These are phyloP conservation scores for Gastrolobium villosum DNA, from an alignment of 306 rosid genomes.

Conservation along the genomic window DNA sequence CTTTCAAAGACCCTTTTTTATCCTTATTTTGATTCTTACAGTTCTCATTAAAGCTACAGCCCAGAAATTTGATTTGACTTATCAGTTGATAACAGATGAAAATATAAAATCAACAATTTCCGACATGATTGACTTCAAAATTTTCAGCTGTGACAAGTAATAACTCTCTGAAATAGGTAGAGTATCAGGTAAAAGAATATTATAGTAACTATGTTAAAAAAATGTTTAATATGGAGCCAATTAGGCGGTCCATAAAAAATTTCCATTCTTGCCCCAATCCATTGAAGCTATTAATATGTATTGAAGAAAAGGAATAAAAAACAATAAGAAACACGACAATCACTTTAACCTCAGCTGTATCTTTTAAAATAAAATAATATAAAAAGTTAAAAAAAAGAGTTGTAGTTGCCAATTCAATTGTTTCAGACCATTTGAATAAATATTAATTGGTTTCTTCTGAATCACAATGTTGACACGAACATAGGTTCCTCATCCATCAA, in stretches of 20 bases:
- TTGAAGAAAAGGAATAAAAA: background rate
- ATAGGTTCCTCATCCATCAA: too few species aligned
- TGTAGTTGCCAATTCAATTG: background rate
- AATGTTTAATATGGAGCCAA: background rate
- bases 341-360: background rate
- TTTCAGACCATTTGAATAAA: background rate
- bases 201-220: background rate
- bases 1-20: conserved; percentile 32
- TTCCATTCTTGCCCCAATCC: background rate
- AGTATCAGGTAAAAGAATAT: background rate
- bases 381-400: background rate
- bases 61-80: background rate
- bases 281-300: background rate
- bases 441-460: conserved; percentile 16
- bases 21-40: conserved; percentile 13
- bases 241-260: background rate
- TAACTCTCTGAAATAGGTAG: background rate
- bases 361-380: background rate
- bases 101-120: background rate
- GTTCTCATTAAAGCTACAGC: too few species aligned
- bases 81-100: background rate
- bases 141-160: background rate
- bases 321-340: background rate
- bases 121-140: background rate
- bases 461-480: background rate